Evolutionary conservation across 2,329 filamentous ascomycete species (phyloP), one percentile per base, ranked within the genome.

Genomic region (Alternaria metachromatica): DNA sequence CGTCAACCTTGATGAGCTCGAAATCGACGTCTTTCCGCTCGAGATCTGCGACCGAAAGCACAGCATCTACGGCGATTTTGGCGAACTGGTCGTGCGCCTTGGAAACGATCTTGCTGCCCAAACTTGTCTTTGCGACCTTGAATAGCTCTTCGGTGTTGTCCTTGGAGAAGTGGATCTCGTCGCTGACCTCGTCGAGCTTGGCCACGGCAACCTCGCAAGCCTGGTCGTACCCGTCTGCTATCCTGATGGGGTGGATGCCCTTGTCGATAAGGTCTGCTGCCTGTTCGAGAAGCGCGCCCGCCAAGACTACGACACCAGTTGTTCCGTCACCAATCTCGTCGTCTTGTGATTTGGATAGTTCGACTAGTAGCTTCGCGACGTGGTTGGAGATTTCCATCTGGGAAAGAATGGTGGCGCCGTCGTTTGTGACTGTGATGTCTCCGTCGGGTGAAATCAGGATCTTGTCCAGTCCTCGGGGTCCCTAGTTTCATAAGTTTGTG

Each of bases 331-430:
- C 96, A 77, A 99, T 99, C 84, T 99, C 96, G 74, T 98, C 95
- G 77, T 99, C 96, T 82, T 99, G 96, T 43, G 96, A 98, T 85
- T 97, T 97, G 69, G 96, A 98, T 44, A 99, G 90, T 80, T 97
- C 95, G 54, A 99, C 96, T 64, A 99, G 86, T 55, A 99, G 87
- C 85, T 98, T 98, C 67, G 96, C 96, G 66, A 99, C 94, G 82
- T 98, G 95, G 87, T 99, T 98, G 73, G 93, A 92, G 73, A 99
- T 95, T 85, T 99, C 96, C 96, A 99, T 99, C 87, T 89, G 94
- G 75, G 93, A 91, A 72, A 99, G 86, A 76, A 99, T 99, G 49
- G 96, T 99, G 59, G 96, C 96, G 76, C 96, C 96, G 84, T 99
- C 96, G 85, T 99, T 99, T 72, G 96, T 99, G 67, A 99, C 94